phyloP scores from a whole-genome alignment of 2,329 filamentous ascomycete genomes.

The Hymenoscyphus occultus region DNA sequence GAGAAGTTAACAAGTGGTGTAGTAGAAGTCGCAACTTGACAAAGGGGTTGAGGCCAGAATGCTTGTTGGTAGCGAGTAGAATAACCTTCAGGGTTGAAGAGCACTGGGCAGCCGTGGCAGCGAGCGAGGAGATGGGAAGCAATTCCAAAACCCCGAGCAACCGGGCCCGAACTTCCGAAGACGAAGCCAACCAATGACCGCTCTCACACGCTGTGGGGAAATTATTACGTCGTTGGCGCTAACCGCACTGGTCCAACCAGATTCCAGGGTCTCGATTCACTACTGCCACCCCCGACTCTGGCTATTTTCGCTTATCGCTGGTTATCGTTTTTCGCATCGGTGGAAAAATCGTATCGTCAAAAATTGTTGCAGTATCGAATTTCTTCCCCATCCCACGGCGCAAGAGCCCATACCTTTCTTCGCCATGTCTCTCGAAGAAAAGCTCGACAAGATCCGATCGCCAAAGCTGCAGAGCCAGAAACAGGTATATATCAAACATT shows the following conservation, averaged over 20 bases:
- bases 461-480: conserved; percentile 95
- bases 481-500: conserved; percentile 57
- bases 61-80: neutral
- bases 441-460: conserved; percentile 94
- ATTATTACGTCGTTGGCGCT: neutral
- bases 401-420: conserved; percentile 29
- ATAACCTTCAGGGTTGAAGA: too few relatives aligned
- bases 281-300: too few relatives aligned
- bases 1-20: conserved; percentile 23
- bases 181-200: neutral
- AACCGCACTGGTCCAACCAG: neutral
- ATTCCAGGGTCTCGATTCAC: neutral
- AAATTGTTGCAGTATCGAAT: neutral
- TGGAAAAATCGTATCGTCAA: neutral
- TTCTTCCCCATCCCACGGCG: conserved; percentile 24
- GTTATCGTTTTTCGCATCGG: neutral
- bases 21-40: neutral
- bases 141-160: too few relatives aligned
- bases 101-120: too few relatives aligned
- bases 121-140: too few relatives aligned
- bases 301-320: neutral
- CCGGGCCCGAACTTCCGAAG: neutral
- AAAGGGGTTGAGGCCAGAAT: conserved; percentile 19
- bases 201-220: neutral
- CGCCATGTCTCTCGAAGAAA: conserved; percentile 72